Percentiles rank a stretch among this genome's conserved stretches.
phyloP scores from a whole-genome alignment of 495 filamentous ascomycete genomes.

The Umbilicaria muhlenbergii region DNA sequence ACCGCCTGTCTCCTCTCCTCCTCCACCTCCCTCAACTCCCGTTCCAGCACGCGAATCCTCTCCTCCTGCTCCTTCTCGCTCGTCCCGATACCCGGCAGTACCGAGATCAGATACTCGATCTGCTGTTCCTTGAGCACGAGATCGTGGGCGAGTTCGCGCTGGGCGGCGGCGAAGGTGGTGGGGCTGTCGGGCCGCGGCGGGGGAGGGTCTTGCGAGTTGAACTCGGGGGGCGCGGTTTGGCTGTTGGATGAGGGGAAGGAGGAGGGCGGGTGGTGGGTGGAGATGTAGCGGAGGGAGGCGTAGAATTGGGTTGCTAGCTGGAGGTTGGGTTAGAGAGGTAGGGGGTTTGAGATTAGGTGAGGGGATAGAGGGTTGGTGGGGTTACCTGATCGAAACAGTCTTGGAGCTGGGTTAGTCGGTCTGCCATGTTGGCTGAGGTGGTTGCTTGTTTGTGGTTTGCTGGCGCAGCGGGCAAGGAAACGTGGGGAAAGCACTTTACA shows the following conservation, averaged over 20 bases:
- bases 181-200: constrained; percentile 41
- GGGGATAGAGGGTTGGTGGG: not conserved
- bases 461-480: too few species aligned
- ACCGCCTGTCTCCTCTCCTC: constrained; percentile 53
- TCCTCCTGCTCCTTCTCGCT: constrained; percentile 70
- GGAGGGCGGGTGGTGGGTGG: constrained; percentile 62
- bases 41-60: constrained; percentile 59
- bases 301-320: constrained; percentile 86
- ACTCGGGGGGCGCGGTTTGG: not conserved
- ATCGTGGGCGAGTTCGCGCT: constrained; percentile 72
- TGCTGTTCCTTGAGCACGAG: constrained; percentile 85
- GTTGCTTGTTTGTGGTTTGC: too few species aligned
- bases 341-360: not conserved
- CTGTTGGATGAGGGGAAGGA: constrained; percentile 35
- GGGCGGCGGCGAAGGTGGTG: constrained; percentile 48
- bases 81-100: constrained; percentile 72
- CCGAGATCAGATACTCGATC: constrained; percentile 73
- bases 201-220: not conserved
- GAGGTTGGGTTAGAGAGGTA: constrained; percentile 3
- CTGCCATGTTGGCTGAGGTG: constrained; percentile 44
- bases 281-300: constrained; percentile 67
- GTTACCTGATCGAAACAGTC: constrained; percentile 80
- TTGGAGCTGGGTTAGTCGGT: constrained; percentile 86
- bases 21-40: constrained; percentile 59
- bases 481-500: too few species aligned